Conservation (phyloP, 805 yeast genomes). For the Kodamaea jinghongensis region DNA sequence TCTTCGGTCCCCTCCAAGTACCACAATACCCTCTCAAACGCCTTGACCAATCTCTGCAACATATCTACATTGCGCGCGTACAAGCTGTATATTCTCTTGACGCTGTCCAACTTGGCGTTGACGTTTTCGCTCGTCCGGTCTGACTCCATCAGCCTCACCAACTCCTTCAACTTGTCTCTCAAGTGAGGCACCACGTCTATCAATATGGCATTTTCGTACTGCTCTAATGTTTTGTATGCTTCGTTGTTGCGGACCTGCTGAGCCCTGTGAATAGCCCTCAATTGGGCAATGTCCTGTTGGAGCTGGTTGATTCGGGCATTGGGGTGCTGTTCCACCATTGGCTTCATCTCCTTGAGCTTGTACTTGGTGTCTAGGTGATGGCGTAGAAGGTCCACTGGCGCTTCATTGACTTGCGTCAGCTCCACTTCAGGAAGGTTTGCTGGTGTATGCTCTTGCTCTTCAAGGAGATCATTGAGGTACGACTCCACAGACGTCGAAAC, state of each 20-base stretch:
- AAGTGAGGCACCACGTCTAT: constrained; percentile 28
- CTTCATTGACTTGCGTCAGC: neutral
- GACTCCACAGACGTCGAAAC: constrained; percentile 1
- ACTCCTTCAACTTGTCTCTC: constrained; percentile 17
- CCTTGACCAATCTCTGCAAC: constrained; percentile 6
- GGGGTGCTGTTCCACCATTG: constrained; percentile 7
- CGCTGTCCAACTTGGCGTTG: constrained; percentile 8
- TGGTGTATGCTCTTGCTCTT: constrained; percentile 1
- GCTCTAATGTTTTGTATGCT: constrained; percentile 19
- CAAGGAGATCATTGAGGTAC: neutral
- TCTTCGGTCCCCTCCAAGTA: constrained; percentile 7
- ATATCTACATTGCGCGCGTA: constrained; percentile 9
- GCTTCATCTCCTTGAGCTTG: constrained; percentile 18
- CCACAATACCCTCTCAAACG: constrained; percentile 3
- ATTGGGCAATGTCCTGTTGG: constrained; percentile 26
- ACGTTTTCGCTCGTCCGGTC: constrained; percentile 3
- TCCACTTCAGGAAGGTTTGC: neutral
- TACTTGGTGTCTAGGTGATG: constrained; percentile 26
- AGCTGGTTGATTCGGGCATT: constrained; percentile 22
- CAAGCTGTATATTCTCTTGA: constrained; percentile 8
- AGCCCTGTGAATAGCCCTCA: constrained; percentile 18
- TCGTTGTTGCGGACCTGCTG: constrained; percentile 23
- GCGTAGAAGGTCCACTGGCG: constrained; percentile 14
- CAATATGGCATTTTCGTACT: constrained; percentile 30
- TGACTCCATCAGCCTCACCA: neutral